A percentile compares a stretch with the other conserved stretches of the same genome.
phyloP scores from a whole-genome alignment of 2,329 filamentous ascomycete species.

The Raffaelea arxii region DNA sequence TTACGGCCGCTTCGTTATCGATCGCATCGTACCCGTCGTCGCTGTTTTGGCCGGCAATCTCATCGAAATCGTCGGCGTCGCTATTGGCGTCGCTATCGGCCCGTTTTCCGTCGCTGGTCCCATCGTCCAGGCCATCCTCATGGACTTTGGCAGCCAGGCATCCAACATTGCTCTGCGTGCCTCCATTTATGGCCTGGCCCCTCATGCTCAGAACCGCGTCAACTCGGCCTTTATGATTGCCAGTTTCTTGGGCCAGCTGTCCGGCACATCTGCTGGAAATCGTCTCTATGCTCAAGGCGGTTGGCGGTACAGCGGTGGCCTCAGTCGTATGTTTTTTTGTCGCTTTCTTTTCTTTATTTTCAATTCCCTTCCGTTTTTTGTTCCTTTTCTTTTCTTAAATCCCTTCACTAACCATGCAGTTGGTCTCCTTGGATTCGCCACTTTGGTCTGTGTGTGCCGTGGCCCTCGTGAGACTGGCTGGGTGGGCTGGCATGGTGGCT shows the following conservation, averaged over 20 bases:
- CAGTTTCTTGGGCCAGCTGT: conserved; percentile 65
- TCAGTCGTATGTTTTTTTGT: conserved; percentile 23
- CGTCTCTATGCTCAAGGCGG: conserved; percentile 40
- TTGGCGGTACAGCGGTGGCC: conserved; percentile 37
- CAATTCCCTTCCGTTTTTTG: neutral
- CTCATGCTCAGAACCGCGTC: conserved; percentile 61
- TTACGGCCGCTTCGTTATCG: conserved; percentile 61
- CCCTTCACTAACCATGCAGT: conserved; percentile 13
- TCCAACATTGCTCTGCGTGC: conserved; percentile 64
- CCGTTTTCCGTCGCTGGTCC: conserved; percentile 58
- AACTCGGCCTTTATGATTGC: conserved; percentile 78
- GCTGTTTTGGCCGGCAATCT: conserved; percentile 53
- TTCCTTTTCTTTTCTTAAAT: neutral
- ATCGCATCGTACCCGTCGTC: conserved; percentile 58
- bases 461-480: conserved; percentile 31
- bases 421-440: conserved; percentile 25
- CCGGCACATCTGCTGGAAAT: conserved; percentile 53
- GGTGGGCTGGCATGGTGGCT: conserved; percentile 33
- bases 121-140: conserved; percentile 58
- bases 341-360: neutral
- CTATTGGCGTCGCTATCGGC: conserved; percentile 61
- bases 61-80: conserved; percentile 50
- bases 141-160: conserved; percentile 65
- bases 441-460: conserved; percentile 24
- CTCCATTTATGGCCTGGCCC: conserved; percentile 61